Evolutionary conservation across 108 stramenopile species (phyloP).

Genomic region (Cyclotella cryptica): DNA sequence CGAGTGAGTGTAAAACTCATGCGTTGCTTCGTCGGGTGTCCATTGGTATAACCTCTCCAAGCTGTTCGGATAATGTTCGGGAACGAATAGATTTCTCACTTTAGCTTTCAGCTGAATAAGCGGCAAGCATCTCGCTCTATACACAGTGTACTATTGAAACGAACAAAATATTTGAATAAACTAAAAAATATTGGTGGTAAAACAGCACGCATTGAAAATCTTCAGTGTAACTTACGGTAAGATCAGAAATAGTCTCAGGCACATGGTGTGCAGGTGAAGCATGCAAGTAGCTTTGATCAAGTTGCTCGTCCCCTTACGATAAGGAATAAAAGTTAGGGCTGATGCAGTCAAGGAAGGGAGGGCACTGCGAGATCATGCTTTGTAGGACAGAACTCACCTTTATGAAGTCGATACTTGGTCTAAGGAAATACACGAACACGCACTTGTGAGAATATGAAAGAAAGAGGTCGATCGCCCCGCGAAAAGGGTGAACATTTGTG

Average conservation of each 20-base stretch:
- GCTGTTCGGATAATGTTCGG: slow-evolving; percentile 71
- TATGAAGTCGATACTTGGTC: slow-evolving; percentile 70
- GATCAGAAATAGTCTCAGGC: slow-evolving; percentile 70
- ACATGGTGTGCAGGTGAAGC: slow-evolving; percentile 71
- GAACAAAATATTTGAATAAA: background rate
- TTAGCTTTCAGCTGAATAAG: slow-evolving; percentile 51
- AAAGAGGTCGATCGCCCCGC: background rate
- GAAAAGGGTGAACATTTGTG: background rate
- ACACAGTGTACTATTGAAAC: slow-evolving; percentile 52
- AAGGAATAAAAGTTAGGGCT: background rate
- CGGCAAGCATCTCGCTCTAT: slow-evolving; percentile 61
- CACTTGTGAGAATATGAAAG: background rate
- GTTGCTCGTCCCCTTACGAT: slow-evolving; percentile 70
- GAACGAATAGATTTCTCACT: slow-evolving; percentile 65
- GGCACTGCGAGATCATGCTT: too few relatives aligned
- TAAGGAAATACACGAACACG: background rate
- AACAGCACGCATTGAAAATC: background rate
- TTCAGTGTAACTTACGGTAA: slow-evolving; percentile 44
- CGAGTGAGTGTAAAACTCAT: slow-evolving; percentile 66
- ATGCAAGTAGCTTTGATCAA: slow-evolving; percentile 66
- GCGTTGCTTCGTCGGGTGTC: slow-evolving; percentile 82
- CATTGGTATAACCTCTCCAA: slow-evolving; percentile 68
- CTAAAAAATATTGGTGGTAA: background rate
- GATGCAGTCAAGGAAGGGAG: background rate
- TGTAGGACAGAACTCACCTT: slow-evolving; percentile 2